Evolutionary conservation across 139 green algal genomes (phyloP).

Genomic region (Chlorella sp.): DNA sequence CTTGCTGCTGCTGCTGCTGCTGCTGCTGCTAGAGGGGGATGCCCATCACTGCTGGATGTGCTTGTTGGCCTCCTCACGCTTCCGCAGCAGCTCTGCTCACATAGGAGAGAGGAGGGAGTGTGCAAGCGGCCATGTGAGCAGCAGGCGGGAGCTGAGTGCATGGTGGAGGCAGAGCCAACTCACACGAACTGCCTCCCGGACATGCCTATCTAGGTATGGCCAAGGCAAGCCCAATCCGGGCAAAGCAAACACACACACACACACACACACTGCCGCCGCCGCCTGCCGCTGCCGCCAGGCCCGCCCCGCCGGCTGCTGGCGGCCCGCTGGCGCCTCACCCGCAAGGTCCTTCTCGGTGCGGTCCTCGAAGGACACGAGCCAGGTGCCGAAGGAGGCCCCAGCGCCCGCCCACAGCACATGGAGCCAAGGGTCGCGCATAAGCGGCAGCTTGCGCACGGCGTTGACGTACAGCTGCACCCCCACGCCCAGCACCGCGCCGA

Average conservation of each 20-base stretch:
- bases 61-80: slow-evolving; percentile 33
- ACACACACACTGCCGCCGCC: neutral
- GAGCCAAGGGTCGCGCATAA: slow-evolving; percentile 67
- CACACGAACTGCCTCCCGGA: too few relatives aligned
- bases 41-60: neutral
- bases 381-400: slow-evolving; percentile 48
- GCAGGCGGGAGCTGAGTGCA: too few relatives aligned
- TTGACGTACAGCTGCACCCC: slow-evolving; percentile 63
- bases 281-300: neutral
- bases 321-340: slow-evolving; percentile 17
- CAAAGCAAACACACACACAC: neutral
- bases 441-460: slow-evolving; percentile 69
- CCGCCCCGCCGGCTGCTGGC: too few relatives aligned
- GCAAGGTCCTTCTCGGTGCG: slow-evolving; percentile 49
- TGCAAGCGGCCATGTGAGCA: too few relatives aligned
- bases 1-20: neutral
- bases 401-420: slow-evolving; percentile 59
- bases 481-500: slow-evolving; percentile 8
- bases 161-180: too few relatives aligned
- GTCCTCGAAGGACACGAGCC: slow-evolving; percentile 61
- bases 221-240: too few relatives aligned
- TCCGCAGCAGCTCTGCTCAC: slow-evolving; percentile 14
- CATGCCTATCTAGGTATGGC: too few relatives aligned
- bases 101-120: neutral
- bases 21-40: neutral